Conservation (phyloP, 2,329 filamentous ascomycete genomes). For the Colletotrichum australisinense region DNA sequence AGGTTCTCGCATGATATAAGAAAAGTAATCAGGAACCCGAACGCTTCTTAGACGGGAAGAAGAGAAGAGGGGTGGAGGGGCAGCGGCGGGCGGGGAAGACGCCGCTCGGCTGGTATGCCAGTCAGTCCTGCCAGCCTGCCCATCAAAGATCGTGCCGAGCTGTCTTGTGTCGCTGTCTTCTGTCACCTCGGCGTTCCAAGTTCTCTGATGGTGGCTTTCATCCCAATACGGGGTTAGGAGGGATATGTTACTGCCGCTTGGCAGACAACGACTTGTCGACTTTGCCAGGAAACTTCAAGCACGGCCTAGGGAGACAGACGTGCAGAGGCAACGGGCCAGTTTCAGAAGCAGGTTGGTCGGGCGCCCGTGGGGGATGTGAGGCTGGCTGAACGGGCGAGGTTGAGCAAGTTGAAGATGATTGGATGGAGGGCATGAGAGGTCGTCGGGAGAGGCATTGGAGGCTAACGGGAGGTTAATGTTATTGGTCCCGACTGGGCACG, state of each 20-base stretch:
- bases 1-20: constrained; percentile 26
- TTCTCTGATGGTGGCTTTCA: constrained; percentile 1
- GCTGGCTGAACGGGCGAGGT: constrained; percentile 8
- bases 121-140: neutral
- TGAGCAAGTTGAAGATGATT: neutral
- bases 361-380: constrained; percentile 14
- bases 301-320: neutral
- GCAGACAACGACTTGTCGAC: neutral
- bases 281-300: constrained; percentile 1
- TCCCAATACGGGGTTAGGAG: constrained; percentile 13
- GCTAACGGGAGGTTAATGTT: neutral
- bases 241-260: neutral
- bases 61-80: neutral
- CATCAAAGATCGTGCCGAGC: constrained; percentile 1
- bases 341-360: constrained; percentile 33
- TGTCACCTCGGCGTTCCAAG: constrained; percentile 27
- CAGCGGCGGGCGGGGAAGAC: neutral
- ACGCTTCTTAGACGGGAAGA: neutral
- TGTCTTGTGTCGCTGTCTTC: constrained; percentile 26
- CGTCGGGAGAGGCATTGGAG: neutral
- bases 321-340: constrained; percentile 23
- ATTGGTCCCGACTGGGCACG: neutral
- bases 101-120: neutral
- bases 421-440: neutral
- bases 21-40: neutral